Evolutionary conservation across 1,139 yeast genomes (phyloP), one percentile per base, ranked within the genome.

Genomic region (Hemisphaericaspora xylanilytica): DNA sequence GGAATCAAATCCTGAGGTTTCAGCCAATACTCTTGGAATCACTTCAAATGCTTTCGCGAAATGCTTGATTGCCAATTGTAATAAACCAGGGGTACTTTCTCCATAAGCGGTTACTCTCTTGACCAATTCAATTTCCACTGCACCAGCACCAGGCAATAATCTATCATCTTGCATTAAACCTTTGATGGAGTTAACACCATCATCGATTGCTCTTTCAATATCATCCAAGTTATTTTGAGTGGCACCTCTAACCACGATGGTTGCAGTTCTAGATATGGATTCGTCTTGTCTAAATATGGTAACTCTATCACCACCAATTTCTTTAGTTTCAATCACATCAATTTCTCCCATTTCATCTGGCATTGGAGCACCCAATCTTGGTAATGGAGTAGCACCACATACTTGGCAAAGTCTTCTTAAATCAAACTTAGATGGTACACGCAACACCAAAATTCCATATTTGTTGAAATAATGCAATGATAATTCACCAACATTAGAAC

Each of bases 221-320:
- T 92, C 97, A 55, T 94, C 98, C 57, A 92, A 72, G 58, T 77
- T 80, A 63, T 88, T 89, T 62, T 89, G 95, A n/a, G 98, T 92
- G 32, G 98, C 98, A 40, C 98, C 98, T 64, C 98, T 81, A 40
- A 94, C 71, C 35, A 92, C 83, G 52, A 92, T 89, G 7, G 98
- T 92, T 10, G 97, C 83, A 4, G 98, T 92, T 57, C 76, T 61
- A 13, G 75, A 67, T 52, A 86, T 75, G 22, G 95, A 81, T 42
- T 72, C 71, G 48, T 80, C 84, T 65, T 92, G 98, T 60, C 89
- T 79, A 71, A 92, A 90, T 25, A 94, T 77, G 9, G 98, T 92
- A 30, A 92, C 98, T 60, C 97, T 79, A 65, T 94, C 97, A 40
- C 97, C 97, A 50, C 98, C 98, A 57, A 92, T 88, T 68, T 92